Evolutionary conservation across 2,329 filamentous ascomycete genomes (phyloP).

Genomic region (Fonsecaea pugnacius): DNA sequence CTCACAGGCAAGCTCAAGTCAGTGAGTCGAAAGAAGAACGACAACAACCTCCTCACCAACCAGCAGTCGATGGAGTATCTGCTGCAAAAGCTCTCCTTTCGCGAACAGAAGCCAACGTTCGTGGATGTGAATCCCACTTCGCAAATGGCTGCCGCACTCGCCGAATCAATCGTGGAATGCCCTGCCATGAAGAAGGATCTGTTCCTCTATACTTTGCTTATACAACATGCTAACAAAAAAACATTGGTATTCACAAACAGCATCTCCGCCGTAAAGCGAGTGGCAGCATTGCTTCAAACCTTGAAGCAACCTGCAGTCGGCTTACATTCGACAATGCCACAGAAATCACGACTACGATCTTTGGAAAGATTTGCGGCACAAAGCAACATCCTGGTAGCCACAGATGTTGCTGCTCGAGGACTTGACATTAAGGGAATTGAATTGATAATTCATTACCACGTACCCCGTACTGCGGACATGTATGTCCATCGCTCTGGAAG

Average conservation of each 20-base stretch:
- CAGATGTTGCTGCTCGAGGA: constrained; percentile 90
- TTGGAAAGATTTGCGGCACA: constrained; percentile 82
- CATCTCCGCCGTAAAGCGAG: constrained; percentile 84
- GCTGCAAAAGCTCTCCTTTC: constrained; percentile 85
- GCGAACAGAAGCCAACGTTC: constrained; percentile 81
- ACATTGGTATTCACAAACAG: constrained; percentile 95
- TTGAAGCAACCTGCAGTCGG: constrained; percentile 73
- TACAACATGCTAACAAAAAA: constrained; percentile 73
- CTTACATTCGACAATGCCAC: constrained; percentile 91
- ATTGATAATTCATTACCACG: constrained; percentile 91
- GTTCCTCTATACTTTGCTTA: constrained; percentile 84
- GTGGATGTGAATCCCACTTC: constrained; percentile 87
- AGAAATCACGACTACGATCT: constrained; percentile 91
- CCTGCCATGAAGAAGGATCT: constrained; percentile 95
- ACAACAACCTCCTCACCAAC: constrained; percentile 66
- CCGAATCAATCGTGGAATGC: constrained; percentile 90
- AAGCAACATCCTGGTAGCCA: constrained; percentile 75
- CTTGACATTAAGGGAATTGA: constrained; percentile 91
- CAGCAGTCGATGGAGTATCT: constrained; percentile 91
- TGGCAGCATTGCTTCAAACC: constrained; percentile 81
- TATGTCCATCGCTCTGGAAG: constrained; percentile 96
- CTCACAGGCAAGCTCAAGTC: constrained; percentile 68
- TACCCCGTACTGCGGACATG: constrained; percentile 85
- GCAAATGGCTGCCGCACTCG: constrained; percentile 84
- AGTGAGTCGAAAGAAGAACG: constrained; percentile 57